These are phyloP conservation scores for Apiospora phragmitis DNA, from an alignment of 2,329 filamentous ascomycete genomes.

Conservation along the genomic window DNA sequence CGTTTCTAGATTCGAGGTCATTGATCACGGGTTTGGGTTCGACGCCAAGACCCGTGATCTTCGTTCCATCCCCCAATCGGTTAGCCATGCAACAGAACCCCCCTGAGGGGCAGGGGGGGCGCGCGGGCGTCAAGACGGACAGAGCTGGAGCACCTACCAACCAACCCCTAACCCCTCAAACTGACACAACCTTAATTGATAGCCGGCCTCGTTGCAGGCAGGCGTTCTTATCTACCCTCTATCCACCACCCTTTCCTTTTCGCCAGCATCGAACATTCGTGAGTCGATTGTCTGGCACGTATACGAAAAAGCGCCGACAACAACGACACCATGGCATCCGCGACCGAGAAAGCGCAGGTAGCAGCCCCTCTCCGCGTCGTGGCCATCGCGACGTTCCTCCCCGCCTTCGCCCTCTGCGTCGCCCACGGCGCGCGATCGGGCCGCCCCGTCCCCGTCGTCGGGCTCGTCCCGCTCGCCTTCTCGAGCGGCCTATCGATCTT, in stretches of 20 bases:
- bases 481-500: conserved; percentile 32
- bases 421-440: conserved; percentile 38
- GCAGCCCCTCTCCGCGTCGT: conserved; percentile 33
- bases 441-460: conserved; percentile 37
- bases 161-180: not conserved
- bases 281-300: not conserved
- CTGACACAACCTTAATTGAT: not conserved
- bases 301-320: conserved; percentile 17
- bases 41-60: conserved; percentile 1
- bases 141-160: not conserved
- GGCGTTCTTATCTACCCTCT: too few relatives aligned
- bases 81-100: not conserved
- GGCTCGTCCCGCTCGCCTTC: conserved; percentile 39
- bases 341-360: not conserved
- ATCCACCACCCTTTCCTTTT: not conserved
- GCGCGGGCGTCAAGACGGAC: not conserved
- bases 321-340: conserved; percentile 15
- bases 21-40: not conserved
- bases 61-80: conserved; percentile 1
- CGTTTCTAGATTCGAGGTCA: not conserved
- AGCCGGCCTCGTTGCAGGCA: not conserved
- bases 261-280: not conserved
- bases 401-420: conserved; percentile 41
- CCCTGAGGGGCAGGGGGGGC: not conserved
- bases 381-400: conserved; percentile 37